Evolutionary conservation across 176 grass and related monocot species (phyloP).

Genomic region (Cenchrus americanus): DNA sequence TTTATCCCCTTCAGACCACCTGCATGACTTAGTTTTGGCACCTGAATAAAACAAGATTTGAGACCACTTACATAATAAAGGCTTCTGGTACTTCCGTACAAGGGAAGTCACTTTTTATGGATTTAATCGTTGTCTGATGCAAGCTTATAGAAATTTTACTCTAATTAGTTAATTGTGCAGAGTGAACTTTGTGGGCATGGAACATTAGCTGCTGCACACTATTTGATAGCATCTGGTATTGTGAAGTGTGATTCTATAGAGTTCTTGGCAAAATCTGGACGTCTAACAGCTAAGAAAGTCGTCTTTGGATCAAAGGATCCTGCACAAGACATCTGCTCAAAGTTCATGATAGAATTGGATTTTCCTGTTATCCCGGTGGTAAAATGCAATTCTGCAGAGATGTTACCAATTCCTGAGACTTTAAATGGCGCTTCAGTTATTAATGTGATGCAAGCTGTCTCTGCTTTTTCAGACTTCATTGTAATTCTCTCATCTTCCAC

Average conservation of each 20-base stretch:
- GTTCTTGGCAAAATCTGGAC: slow-evolving; percentile 25
- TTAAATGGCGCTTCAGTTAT: slow-evolving; percentile 9
- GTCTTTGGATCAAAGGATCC: not conserved
- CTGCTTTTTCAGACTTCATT: not conserved
- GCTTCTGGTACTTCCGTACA: not conserved
- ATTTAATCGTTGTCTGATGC: not conserved
- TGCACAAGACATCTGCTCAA: not conserved
- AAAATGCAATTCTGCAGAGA: slow-evolving; percentile 8
- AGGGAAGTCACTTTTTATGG: not conserved
- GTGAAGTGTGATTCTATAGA: slow-evolving; percentile 8
- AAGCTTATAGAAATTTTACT: not conserved
- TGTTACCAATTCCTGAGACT: not conserved
- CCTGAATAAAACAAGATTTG: no score
- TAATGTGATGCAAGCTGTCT: slow-evolving; percentile 1
- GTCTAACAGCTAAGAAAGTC: slow-evolving; percentile 31
- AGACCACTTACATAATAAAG: no score
- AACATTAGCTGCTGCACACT: slow-evolving; percentile 16
- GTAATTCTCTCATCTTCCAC: not conserved
- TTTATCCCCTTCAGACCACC: not conserved
- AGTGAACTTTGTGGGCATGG: slow-evolving; percentile 33
- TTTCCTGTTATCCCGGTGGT: slow-evolving; percentile 1
- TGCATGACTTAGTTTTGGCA: no score
- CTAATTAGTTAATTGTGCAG: not conserved
- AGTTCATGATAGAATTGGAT: slow-evolving; percentile 19
- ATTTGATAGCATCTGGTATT: slow-evolving; percentile 11